Evolutionary conservation across 2,329 filamentous ascomycete species (phyloP).

Genomic region (Beauveria caledonica): DNA sequence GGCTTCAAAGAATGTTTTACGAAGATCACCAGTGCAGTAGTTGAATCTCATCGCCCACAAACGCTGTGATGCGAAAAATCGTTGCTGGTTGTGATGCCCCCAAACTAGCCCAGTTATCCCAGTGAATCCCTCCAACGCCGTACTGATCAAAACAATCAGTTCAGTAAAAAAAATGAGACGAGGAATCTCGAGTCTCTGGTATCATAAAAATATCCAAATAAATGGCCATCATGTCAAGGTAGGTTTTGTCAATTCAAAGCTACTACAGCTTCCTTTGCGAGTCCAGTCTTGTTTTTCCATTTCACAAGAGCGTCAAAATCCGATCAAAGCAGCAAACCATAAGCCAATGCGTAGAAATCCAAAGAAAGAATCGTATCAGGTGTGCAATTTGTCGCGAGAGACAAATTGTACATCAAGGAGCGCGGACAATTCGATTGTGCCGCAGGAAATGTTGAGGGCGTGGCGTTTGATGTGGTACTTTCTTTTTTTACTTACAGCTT

Average conservation of each 20-base stretch:
- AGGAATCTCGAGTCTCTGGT: constrained; percentile 4
- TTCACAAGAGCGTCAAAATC: background rate
- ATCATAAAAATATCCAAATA: constrained; percentile 5
- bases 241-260: constrained; percentile 12
- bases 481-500: constrained; percentile 50
- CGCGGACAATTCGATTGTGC: background rate
- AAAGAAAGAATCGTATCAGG: background rate
- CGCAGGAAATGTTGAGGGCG: background rate
- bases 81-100: background rate
- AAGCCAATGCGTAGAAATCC: background rate
- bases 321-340: background rate
- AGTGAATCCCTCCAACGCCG: background rate
- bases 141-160: background rate
- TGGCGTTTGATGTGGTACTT: background rate
- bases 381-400: constrained; percentile 1
- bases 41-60: background rate
- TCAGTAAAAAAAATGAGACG: background rate
- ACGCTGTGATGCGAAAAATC: background rate
- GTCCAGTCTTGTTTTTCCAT: constrained; percentile 1
- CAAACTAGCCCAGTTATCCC: background rate
- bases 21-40: background rate
- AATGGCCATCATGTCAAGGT: constrained; percentile 10
- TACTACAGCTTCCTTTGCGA: constrained; percentile 8
- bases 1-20: background rate
- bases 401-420: background rate